Conservation (phyloP, 495 filamentous ascomycete species). For the Pseudoneurospora amorphoporcata region DNA sequence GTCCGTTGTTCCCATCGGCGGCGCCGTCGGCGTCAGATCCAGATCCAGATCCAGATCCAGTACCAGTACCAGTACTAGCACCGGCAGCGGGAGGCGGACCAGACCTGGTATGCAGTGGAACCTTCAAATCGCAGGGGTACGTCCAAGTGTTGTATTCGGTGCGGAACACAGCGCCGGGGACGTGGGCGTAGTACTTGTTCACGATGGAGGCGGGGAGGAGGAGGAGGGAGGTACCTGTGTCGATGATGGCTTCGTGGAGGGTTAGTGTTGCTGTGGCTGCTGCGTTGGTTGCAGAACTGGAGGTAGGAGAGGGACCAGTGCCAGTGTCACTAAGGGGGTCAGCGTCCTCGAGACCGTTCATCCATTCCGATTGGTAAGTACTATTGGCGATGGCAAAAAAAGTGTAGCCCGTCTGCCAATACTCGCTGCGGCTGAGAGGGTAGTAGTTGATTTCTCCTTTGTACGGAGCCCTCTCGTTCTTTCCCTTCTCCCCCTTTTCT, state of each 20-base stretch:
- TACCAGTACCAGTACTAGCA: too few relatives aligned
- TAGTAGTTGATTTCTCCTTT: slow-evolving; percentile 47
- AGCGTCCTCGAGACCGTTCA: background rate
- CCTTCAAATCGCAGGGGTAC: slow-evolving; percentile 43
- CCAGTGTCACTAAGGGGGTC: background rate
- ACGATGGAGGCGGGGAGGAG: slow-evolving; percentile 52
- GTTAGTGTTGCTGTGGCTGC: too few relatives aligned
- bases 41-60: too few relatives aligned
- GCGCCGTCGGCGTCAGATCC: too few relatives aligned
- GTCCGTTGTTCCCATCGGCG: background rate
- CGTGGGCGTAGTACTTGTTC: slow-evolving; percentile 52
- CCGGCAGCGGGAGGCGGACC: background rate
- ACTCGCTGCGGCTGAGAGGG: slow-evolving; percentile 48
- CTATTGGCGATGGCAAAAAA: slow-evolving; percentile 43
- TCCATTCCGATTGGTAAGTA: slow-evolving; percentile 27
- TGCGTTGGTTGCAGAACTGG: background rate
- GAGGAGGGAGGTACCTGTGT: slow-evolving; percentile 65
- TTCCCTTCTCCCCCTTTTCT: slow-evolving; percentile 32
- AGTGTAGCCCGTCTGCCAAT: slow-evolving; percentile 53
- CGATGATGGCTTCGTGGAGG: slow-evolving; percentile 45
- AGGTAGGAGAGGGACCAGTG: background rate
- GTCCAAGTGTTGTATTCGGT: slow-evolving; percentile 47
- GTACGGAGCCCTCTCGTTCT: slow-evolving; percentile 36
- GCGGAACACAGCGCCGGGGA: slow-evolving; percentile 51
- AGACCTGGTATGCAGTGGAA: background rate